Evolutionary conservation across 805 yeast species (phyloP).

Genomic region (Lipomyces yamanashiensis): DNA sequence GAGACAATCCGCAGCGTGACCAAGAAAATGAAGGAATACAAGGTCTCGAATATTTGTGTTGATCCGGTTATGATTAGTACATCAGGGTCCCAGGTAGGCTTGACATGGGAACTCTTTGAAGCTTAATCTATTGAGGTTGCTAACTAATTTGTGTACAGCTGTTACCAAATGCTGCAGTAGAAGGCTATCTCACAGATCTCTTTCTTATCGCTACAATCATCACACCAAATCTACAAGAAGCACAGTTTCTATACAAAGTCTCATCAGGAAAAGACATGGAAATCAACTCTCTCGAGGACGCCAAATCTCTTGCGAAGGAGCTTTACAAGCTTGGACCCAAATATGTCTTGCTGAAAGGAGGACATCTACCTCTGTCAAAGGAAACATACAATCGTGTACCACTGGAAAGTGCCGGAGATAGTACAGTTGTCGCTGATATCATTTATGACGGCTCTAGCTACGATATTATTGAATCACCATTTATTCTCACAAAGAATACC

Average conservation of each 20-base stretch:
- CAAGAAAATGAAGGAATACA: conserved; percentile 45
- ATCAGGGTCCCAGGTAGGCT: conserved; percentile 58
- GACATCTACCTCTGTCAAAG: conserved; percentile 57
- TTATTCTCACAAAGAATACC: conserved; percentile 56
- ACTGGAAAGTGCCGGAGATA: conserved; percentile 30
- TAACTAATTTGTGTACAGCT: conserved; percentile 44
- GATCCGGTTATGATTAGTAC: conserved; percentile 89
- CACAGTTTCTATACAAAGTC: conserved; percentile 48
- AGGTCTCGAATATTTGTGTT: conserved; percentile 55
- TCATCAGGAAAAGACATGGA: conserved; percentile 32
- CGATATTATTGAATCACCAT: conserved; percentile 55
- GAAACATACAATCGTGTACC: conserved; percentile 4
- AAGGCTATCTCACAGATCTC: conserved; percentile 51
- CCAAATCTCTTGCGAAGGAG: conserved; percentile 48
- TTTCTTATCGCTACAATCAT: conserved; percentile 61
- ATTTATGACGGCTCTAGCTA: conserved; percentile 53
- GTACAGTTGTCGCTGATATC: conserved; percentile 55
- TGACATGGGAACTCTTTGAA: too few species aligned
- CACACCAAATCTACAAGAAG: conserved; percentile 81
- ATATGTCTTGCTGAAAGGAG: conserved; percentile 76
- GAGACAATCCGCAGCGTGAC: conserved; percentile 58
- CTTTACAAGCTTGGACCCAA: conserved; percentile 52
- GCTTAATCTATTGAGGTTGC: neutral
- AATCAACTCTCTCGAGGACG: conserved; percentile 49
- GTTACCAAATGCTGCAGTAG: conserved; percentile 54